Percentiles rank a stretch among this genome's conserved stretches.
Evolutionary conservation across 2,329 filamentous ascomycete species (phyloP).

Genomic region (Aspergillus tamarii): DNA sequence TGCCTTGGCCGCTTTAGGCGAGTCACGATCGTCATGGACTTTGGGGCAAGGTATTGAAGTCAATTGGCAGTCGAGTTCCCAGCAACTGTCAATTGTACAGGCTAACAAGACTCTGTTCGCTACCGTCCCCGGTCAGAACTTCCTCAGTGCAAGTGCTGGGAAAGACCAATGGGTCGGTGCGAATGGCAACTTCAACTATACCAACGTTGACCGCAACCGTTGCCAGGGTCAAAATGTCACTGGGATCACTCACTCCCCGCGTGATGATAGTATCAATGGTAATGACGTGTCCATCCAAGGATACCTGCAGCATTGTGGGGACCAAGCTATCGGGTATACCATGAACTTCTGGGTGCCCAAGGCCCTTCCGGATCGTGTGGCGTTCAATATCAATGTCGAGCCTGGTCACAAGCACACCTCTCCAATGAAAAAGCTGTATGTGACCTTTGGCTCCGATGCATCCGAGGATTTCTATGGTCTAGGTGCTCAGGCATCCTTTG

Average conservation of each 20-base stretch:
- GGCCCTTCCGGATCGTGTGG: not conserved
- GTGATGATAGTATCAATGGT: not conserved
- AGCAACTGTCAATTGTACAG: not conserved
- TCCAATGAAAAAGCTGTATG: not conserved
- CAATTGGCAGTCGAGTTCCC: not conserved
- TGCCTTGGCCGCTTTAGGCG: not conserved
- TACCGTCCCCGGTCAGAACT: not conserved
- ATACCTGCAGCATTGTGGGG: not conserved
- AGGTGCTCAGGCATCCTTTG: constrained; percentile 29
- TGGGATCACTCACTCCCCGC: not conserved
- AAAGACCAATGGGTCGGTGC: not conserved
- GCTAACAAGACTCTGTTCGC: not conserved
- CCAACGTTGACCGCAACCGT: not conserved
- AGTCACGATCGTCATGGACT: not conserved
- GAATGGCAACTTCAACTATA: not conserved
- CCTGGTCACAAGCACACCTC: not conserved
- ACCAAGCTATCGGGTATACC: not conserved
- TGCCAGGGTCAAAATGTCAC: not conserved
- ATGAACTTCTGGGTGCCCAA: not conserved
- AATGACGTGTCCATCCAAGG: not conserved
- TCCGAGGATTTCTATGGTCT: constrained; percentile 30
- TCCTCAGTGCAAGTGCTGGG: not conserved
- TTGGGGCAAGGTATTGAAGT: not conserved
- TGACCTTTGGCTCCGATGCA: not conserved
- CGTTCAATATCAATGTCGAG: not conserved